Evolutionary conservation across 106 monocot genomes (phyloP).

Genomic region (Dendrobium officinale): DNA sequence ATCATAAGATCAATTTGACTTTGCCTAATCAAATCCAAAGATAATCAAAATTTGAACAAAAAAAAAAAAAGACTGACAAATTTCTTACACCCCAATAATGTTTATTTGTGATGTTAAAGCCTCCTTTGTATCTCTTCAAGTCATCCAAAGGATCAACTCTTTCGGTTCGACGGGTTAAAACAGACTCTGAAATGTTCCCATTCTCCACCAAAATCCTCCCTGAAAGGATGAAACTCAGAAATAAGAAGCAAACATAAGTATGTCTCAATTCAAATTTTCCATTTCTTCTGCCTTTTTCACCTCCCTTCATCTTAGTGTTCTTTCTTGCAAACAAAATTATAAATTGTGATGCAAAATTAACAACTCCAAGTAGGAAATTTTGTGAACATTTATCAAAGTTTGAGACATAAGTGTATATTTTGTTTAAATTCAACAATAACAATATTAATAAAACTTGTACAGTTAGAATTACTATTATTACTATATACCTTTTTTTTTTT

Average conservation of each 20-base stretch:
- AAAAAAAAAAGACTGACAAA: not conserved
- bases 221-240: not conserved
- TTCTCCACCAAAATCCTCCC: constrained; percentile 29
- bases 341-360: too few species aligned
- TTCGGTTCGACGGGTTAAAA: constrained; percentile 33
- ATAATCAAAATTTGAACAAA: not conserved
- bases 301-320: not conserved
- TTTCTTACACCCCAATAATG: constrained; percentile 96
- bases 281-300: not conserved
- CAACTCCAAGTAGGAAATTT: not conserved
- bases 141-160: constrained; percentile 71
- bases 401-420: too few species aligned
- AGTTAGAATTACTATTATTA: too few species aligned
- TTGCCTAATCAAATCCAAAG: not conserved
- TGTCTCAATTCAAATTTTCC: not conserved
- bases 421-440: too few species aligned
- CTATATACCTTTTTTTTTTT: too few species aligned
- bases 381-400: not conserved
- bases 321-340: not conserved
- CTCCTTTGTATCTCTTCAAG: constrained; percentile 74
- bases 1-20: not conserved
- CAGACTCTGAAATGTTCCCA: constrained; percentile 20
- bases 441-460: too few species aligned
- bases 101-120: constrained; percentile 81
- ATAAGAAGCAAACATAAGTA: not conserved